These are phyloP conservation scores for Jasminum sambac DNA, from an alignment of 257 asterid genomes.

Conservation along the genomic window DNA sequence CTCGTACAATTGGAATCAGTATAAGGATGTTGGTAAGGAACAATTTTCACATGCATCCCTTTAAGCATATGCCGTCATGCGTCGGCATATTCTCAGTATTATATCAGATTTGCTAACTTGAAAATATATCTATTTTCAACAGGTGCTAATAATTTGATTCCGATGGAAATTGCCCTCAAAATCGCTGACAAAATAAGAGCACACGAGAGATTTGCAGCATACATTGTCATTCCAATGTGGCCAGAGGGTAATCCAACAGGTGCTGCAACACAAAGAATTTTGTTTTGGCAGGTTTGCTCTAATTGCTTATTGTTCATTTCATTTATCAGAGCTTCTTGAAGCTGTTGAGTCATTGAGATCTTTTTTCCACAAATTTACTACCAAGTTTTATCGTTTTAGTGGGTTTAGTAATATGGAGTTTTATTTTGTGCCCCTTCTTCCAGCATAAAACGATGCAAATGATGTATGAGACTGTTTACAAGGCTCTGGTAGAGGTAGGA, in stretches of 20 bases:
- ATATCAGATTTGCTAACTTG: neutral
- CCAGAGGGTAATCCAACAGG: conserved; percentile 99
- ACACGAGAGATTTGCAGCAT: conserved; percentile 87
- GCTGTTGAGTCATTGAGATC: neutral
- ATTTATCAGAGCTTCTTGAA: neutral
- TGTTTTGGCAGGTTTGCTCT: conserved; percentile 86
- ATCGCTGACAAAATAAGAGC: conserved; percentile 84
- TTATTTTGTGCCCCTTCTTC: neutral
- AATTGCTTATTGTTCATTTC: neutral
- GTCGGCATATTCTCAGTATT: neutral
- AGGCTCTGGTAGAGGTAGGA: conserved; percentile 93
- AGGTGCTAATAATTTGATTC: conserved; percentile 97
- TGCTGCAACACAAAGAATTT: conserved; percentile 87
- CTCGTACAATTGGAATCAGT: conserved; percentile 80
- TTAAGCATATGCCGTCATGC: neutral
- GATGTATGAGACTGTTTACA: conserved; percentile 96
- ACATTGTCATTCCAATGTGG: conserved; percentile 96
- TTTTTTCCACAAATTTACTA: neutral
- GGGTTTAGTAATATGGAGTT: neutral
- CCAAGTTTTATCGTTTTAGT: neutral
- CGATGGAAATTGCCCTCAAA: conserved; percentile 92
- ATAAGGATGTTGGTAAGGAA: conserved; percentile 76
- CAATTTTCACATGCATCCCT: conserved; percentile 1
- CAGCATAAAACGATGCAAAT: conserved; percentile 99
- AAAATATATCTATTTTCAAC: conserved; percentile 22